Evolutionary conservation across 495 filamentous ascomycete species (phyloP).

Genomic region (Astrothelium subdiscretum): DNA sequence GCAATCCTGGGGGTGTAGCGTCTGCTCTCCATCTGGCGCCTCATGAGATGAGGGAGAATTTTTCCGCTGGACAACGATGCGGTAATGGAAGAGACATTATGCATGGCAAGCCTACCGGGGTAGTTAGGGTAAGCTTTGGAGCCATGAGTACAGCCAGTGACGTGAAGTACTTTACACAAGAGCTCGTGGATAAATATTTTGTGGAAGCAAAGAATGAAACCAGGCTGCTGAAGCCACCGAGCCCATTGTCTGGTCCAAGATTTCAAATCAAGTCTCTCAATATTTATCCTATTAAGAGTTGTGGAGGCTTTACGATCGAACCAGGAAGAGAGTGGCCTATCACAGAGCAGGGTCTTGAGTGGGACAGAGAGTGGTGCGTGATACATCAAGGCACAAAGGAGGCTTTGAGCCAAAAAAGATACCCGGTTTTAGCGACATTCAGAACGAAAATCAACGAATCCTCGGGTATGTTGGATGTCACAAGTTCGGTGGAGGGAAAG

Average conservation of each 20-base stretch:
- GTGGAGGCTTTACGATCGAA: slow-evolving; percentile 65
- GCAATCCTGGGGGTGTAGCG: slow-evolving; percentile 82
- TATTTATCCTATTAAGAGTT: slow-evolving; percentile 75
- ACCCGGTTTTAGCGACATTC: slow-evolving; percentile 74
- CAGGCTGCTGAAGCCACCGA: slow-evolving; percentile 9
- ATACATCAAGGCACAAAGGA: slow-evolving; percentile 70
- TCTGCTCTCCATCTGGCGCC: slow-evolving; percentile 53
- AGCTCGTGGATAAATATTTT: slow-evolving; percentile 71
- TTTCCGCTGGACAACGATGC: slow-evolving; percentile 60
- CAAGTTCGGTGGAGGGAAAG: slow-evolving; percentile 21
- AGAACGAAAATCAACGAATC: slow-evolving; percentile 54
- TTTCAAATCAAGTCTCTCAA: slow-evolving; percentile 30
- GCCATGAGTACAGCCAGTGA: slow-evolving; percentile 79
- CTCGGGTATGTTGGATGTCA: slow-evolving; percentile 40
- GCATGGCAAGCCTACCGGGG: slow-evolving; percentile 71
- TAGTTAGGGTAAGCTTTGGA: slow-evolving; percentile 74
- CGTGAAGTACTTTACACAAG: slow-evolving; percentile 49
- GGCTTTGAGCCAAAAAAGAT: slow-evolving; percentile 69
- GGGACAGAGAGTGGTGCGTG: slow-evolving; percentile 92
- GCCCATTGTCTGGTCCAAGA: slow-evolving; percentile 10
- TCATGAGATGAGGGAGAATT: slow-evolving; percentile 71
- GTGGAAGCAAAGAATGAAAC: slow-evolving; percentile 25
- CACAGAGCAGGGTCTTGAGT: slow-evolving; percentile 63
- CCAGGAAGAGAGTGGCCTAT: slow-evolving; percentile 57
- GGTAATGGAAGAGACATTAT: slow-evolving; percentile 65